phyloP scores from a whole-genome alignment of 352 stramenopile species.

The Saprolegnia parasitica region DNA sequence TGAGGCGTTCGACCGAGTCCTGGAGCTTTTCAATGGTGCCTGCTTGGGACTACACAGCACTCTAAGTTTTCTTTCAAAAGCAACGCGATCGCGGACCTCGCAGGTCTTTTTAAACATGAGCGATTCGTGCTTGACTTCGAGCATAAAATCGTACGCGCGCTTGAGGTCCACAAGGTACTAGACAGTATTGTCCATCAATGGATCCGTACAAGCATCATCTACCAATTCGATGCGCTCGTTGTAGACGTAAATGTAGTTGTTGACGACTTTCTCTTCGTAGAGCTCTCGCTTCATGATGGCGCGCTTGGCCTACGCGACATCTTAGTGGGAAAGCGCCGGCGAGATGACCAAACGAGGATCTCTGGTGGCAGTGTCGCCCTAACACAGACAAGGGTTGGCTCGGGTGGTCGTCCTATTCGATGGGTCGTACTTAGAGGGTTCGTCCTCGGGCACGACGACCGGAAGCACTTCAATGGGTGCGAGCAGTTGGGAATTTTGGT shows the following conservation, averaged over 20 bases:
- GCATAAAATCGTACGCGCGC: not conserved
- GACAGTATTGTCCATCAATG: not conserved
- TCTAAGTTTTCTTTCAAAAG: not conserved
- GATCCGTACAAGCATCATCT: not conserved
- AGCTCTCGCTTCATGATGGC: not conserved
- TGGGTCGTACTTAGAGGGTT: not conserved
- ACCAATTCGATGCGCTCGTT: slow-evolving; percentile 11
- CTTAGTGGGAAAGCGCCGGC: too few species aligned
- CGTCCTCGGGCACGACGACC: not conserved
- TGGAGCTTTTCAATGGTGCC: not conserved
- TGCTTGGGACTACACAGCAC: not conserved
- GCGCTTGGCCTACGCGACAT: not conserved
- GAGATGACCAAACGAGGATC: not conserved
- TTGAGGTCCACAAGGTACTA: slow-evolving; percentile 17
- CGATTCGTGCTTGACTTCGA: slow-evolving; percentile 6
- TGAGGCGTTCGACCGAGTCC: not conserved
- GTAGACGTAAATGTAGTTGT: slow-evolving; percentile 17
- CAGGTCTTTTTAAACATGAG: not conserved
- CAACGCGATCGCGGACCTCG: not conserved
- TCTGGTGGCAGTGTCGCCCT: not conserved
- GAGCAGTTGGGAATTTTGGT: not conserved
- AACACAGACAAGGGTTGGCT: not conserved
- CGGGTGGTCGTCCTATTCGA: not conserved
- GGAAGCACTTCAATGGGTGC: not conserved
- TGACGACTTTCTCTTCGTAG: slow-evolving; percentile 4